These are phyloP conservation scores for Xylariaceae sp. DNA, from an alignment of 2,329 filamentous ascomycete genomes.

Conservation along the genomic window DNA sequence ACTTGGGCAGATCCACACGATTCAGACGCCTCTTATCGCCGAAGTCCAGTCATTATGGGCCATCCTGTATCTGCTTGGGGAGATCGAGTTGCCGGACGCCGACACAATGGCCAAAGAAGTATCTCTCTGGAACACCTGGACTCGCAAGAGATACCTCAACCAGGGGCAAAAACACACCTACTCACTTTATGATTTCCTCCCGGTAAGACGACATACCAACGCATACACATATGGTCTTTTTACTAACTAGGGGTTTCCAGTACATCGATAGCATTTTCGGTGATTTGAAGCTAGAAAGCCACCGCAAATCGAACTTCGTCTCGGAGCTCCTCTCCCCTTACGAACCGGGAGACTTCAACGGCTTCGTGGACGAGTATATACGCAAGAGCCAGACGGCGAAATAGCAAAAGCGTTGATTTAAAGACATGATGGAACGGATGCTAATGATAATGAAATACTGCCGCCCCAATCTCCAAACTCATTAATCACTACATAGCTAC, in stretches of 20 bases:
- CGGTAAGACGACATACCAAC: slow-evolving; percentile 29
- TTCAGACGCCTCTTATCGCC: slow-evolving; percentile 30
- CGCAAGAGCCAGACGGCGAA: slow-evolving; percentile 10
- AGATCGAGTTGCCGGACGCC: slow-evolving; percentile 29
- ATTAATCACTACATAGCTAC: too few relatives aligned
- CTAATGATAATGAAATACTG: too few relatives aligned
- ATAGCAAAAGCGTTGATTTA: neutral
- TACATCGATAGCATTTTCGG: slow-evolving; percentile 32
- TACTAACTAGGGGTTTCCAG: slow-evolving; percentile 15
- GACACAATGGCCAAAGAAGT: slow-evolving; percentile 32
- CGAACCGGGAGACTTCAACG: slow-evolving; percentile 29
- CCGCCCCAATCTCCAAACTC: too few relatives aligned
- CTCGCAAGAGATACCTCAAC: slow-evolving; percentile 30
- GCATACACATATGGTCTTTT: neutral
- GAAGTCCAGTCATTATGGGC: slow-evolving; percentile 35
- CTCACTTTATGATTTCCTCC: slow-evolving; percentile 32
- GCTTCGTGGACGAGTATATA: slow-evolving; percentile 32
- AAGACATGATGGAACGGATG: neutral
- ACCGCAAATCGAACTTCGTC: slow-evolving; percentile 31
- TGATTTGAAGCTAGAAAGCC: slow-evolving; percentile 30
- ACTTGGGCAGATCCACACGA: slow-evolving; percentile 32
- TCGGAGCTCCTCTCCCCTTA: slow-evolving; percentile 31
- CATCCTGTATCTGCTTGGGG: slow-evolving; percentile 30
- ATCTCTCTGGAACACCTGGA: slow-evolving; percentile 35
- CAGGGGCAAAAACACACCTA: slow-evolving; percentile 32